Evolutionary conservation across 441 rosid genomes (phyloP).

Genomic region (Erodium texanum): DNA sequence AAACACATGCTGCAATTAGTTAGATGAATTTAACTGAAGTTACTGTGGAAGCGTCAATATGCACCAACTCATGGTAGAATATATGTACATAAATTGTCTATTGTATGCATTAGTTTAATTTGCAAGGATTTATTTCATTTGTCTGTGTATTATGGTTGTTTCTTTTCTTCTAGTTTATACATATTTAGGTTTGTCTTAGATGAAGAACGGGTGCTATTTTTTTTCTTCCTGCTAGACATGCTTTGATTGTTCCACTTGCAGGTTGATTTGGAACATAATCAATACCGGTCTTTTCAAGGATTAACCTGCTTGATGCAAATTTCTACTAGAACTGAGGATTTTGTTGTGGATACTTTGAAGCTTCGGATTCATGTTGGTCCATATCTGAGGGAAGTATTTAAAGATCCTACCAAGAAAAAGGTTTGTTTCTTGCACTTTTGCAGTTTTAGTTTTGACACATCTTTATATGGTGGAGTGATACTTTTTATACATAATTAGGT

Average conservation of each 20-base stretch:
- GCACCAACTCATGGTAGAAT: not conserved
- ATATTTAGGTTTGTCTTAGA: not conserved
- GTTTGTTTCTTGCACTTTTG: constrained; percentile 26
- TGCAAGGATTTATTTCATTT: not conserved
- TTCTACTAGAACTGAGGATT: constrained; percentile 88
- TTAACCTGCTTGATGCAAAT: constrained; percentile 93
- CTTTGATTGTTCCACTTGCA: constrained; percentile 18
- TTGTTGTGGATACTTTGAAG: constrained; percentile 75
- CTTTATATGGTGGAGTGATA: constrained; percentile 12
- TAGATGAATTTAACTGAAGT: not conserved
- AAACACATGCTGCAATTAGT: not conserved
- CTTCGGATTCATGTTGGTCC: constrained; percentile 81
- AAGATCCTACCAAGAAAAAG: constrained; percentile 86
- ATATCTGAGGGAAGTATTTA: constrained; percentile 69
- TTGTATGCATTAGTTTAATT: not conserved
- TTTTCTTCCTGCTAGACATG: not conserved
- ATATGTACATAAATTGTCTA: not conserved
- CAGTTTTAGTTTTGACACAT: constrained; percentile 11
- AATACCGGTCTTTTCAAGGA: constrained; percentile 93
- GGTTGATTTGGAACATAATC: constrained; percentile 98
- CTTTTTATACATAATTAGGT: constrained; percentile 43
- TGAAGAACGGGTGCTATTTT: not conserved
- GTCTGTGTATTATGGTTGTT: not conserved
- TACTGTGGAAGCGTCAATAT: not conserved
- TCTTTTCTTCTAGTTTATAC: not conserved